Percentiles rank a stretch among this genome's conserved stretches.
Evolutionary conservation across 129 eudicot species (phyloP).

Genomic region (Flaveria bidentis): DNA sequence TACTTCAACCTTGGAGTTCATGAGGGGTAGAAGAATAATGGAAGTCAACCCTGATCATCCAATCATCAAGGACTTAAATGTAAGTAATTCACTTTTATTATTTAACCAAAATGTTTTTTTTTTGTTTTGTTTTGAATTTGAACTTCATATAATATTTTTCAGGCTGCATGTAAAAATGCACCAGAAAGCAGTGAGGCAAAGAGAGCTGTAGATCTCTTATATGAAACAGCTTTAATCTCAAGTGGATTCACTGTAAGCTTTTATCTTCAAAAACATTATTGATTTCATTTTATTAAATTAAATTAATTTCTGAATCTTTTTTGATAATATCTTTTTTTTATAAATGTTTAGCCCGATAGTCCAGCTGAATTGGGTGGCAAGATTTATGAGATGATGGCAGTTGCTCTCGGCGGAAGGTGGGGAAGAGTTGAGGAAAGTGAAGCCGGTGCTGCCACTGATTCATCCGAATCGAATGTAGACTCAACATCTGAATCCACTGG

Average conservation of each 20-base stretch:
- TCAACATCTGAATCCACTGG: slow-evolving; percentile 28
- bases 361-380: slow-evolving; percentile 96
- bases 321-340: neutral
- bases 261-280: neutral
- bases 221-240: slow-evolving; percentile 89
- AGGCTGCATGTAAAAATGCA: slow-evolving; percentile 97
- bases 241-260: slow-evolving; percentile 91
- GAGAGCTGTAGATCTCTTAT: slow-evolving; percentile 84
- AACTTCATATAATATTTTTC: slow-evolving; percentile 13
- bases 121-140: neutral
- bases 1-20: slow-evolving; percentile 81
- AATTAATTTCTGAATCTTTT: too few relatives aligned
- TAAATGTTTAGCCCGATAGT: slow-evolving; percentile 76
- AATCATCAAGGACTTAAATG: slow-evolving; percentile 82
- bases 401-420: slow-evolving; percentile 97
- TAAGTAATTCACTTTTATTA: slow-evolving; percentile 26
- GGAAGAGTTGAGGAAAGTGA: slow-evolving; percentile 70
- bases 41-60: slow-evolving; percentile 98
- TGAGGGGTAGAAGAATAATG: slow-evolving; percentile 92
- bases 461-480: slow-evolving; percentile 44
- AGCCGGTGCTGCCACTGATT: slow-evolving; percentile 30
- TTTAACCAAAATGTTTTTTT: neutral
- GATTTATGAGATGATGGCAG: slow-evolving; percentile 98
- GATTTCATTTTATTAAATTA: too few relatives aligned
- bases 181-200: slow-evolving; percentile 81